phyloP scores from a whole-genome alignment of 1,284 basidiomycete species.

The Chiua sp. region DNA sequence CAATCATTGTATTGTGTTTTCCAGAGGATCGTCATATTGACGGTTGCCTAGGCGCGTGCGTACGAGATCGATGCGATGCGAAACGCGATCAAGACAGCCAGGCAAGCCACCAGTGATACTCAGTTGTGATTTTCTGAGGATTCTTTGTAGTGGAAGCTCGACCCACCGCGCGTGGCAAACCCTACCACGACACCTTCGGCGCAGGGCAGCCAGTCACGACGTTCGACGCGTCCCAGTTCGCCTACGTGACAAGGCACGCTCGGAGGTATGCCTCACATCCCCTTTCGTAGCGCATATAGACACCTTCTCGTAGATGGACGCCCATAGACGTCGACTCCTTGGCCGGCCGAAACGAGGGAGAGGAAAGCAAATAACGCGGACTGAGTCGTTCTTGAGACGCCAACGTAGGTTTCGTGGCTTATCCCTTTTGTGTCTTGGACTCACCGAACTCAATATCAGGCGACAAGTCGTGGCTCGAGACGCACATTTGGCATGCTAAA shows the following conservation, averaged over 20 bases:
- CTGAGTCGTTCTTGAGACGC: slow-evolving; percentile 62
- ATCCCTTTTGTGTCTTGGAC: not conserved
- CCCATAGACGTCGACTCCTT: slow-evolving; percentile 62
- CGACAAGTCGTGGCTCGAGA: slow-evolving; percentile 90
- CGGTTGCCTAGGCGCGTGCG: slow-evolving; percentile 65
- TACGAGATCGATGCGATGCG: slow-evolving; percentile 93
- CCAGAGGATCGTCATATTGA: not conserved
- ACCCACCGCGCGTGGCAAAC: slow-evolving; percentile 90
- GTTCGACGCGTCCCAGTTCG: slow-evolving; percentile 86
- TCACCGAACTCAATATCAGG: slow-evolving; percentile 44
- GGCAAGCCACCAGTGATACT: slow-evolving; percentile 46
- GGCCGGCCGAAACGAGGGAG: slow-evolving; percentile 64
- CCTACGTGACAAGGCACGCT: slow-evolving; percentile 77
- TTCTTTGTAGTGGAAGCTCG: slow-evolving; percentile 52
- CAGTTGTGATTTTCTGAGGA: slow-evolving; percentile 1
- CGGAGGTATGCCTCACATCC: slow-evolving; percentile 64
- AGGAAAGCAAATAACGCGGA: slow-evolving; percentile 53
- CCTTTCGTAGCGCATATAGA: slow-evolving; percentile 2
- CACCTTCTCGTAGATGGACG: slow-evolving; percentile 69
- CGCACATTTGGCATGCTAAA: slow-evolving; percentile 95
- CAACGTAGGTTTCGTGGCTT: slow-evolving; percentile 60
- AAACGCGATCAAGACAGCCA: slow-evolving; percentile 78
- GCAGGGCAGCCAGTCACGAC: slow-evolving; percentile 93
- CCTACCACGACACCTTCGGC: slow-evolving; percentile 85
- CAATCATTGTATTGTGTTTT: slow-evolving; percentile 16